A percentile compares a stretch with the other conserved stretches of the same genome.
Evolutionary conservation across 768 basidiomycete species (phyloP).

Genomic region (Mrakia blollopis): DNA sequence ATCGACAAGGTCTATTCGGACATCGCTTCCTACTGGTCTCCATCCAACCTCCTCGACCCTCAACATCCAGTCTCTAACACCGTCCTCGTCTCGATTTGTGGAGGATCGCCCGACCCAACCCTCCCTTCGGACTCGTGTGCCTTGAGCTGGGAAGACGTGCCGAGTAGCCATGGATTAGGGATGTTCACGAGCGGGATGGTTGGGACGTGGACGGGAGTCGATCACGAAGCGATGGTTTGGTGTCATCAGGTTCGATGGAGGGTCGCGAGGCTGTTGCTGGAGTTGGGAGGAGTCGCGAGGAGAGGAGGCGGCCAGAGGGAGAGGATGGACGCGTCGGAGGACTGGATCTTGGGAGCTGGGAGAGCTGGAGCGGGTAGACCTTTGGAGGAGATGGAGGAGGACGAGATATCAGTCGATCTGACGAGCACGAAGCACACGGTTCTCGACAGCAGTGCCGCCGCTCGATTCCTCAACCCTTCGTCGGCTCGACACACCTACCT

Average conservation of each 20-base stretch:
- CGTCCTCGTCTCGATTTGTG: constrained; percentile 69
- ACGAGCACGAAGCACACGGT: constrained; percentile 49
- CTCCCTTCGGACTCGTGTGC: constrained; percentile 86
- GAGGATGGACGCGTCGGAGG: constrained; percentile 51
- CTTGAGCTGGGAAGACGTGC: constrained; percentile 46
- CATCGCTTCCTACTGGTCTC: constrained; percentile 48
- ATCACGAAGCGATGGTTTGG: constrained; percentile 97
- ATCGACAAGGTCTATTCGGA: constrained; percentile 66
- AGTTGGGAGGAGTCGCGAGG: constrained; percentile 41
- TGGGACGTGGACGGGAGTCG: constrained; percentile 91
- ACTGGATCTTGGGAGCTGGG: constrained; percentile 54
- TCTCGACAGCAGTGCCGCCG: not conserved
- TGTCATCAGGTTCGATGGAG: constrained; percentile 94
- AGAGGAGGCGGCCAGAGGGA: constrained; percentile 43
- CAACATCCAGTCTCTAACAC: constrained; percentile 7
- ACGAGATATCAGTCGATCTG: constrained; percentile 43
- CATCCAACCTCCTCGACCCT: constrained; percentile 47
- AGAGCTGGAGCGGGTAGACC: constrained; percentile 43
- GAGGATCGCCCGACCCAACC: constrained; percentile 85
- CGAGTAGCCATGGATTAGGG: constrained; percentile 25
- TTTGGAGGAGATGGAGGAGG: constrained; percentile 28
- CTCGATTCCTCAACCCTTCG: not conserved
- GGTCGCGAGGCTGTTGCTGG: constrained; percentile 71
- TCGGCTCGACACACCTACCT: constrained; percentile 6
- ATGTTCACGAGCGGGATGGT: constrained; percentile 82